Percentiles rank a stretch among this genome's conserved stretches.
Evolutionary conservation across 2,329 filamentous ascomycete species (phyloP).

Genomic region (Huntiella savannae): DNA sequence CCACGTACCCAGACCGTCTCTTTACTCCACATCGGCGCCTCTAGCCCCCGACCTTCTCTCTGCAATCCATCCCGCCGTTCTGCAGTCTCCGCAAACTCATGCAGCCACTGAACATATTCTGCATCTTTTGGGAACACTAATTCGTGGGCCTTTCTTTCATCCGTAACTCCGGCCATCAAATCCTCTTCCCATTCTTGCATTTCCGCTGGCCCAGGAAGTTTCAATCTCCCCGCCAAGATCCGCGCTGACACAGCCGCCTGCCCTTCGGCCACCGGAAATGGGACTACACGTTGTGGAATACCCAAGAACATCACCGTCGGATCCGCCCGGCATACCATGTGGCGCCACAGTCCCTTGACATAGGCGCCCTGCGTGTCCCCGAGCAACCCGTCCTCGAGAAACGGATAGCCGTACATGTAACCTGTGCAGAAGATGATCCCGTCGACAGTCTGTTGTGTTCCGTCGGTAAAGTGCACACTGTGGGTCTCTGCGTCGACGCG

Average conservation of each 20-base stretch:
- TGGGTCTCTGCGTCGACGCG: slow-evolving; percentile 24
- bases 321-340: slow-evolving; percentile 35
- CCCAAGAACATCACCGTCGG: slow-evolving; percentile 38
- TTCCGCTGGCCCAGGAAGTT: slow-evolving; percentile 28
- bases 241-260: slow-evolving; percentile 44
- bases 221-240: slow-evolving; percentile 33
- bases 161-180: slow-evolving; percentile 23
- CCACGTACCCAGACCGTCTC: slow-evolving; percentile 23
- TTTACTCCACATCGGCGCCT: slow-evolving; percentile 22
- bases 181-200: slow-evolving; percentile 38
- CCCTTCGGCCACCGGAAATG: slow-evolving; percentile 52
- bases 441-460: slow-evolving; percentile 35
- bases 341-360: slow-evolving; percentile 36
- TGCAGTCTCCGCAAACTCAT: slow-evolving; percentile 28
- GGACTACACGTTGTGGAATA: slow-evolving; percentile 32
- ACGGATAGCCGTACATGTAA: slow-evolving; percentile 44
- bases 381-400: slow-evolving; percentile 23
- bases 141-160: slow-evolving; percentile 33
- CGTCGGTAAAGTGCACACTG: slow-evolving; percentile 35
- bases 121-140: slow-evolving; percentile 43
- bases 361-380: slow-evolving; percentile 35
- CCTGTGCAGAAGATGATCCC: slow-evolving; percentile 48
- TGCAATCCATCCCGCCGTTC: slow-evolving; percentile 16
- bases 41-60: slow-evolving; percentile 21
- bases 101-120: slow-evolving; percentile 41